Percentiles rank a stretch among this genome's conserved stretches.
These are phyloP conservation scores for Xylaria palmicola DNA, from an alignment of 495 filamentous ascomycete species.

Conservation along the genomic window DNA sequence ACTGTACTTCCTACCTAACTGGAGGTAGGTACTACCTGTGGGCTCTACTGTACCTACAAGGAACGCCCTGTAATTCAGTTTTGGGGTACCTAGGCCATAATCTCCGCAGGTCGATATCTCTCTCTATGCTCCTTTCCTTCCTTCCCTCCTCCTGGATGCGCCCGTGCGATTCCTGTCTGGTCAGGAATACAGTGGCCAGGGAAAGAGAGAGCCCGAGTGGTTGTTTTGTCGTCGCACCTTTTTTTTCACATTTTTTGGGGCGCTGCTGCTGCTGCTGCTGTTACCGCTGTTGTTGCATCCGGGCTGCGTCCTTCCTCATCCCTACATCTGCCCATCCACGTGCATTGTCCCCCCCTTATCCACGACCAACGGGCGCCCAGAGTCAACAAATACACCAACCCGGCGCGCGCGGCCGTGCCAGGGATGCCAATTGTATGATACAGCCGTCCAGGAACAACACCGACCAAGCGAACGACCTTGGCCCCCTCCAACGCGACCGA, in stretches of 20 bases:
- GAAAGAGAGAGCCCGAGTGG: slow-evolving; percentile 12
- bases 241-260: not conserved
- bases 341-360: slow-evolving; percentile 15
- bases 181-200: slow-evolving; percentile 5
- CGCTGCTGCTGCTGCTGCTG: not conserved
- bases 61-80: not conserved
- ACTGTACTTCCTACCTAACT: not conserved
- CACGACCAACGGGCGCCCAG: slow-evolving; percentile 12
- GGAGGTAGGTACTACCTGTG: too few species aligned
- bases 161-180: slow-evolving; percentile 11
- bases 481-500: slow-evolving; percentile 11
- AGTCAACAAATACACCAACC: slow-evolving; percentile 6
- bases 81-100: not conserved
- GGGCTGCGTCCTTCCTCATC: slow-evolving; percentile 2
- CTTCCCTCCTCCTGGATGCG: not conserved
- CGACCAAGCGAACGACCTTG: slow-evolving; percentile 8
- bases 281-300: slow-evolving; percentile 1
- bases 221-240: slow-evolving; percentile 13
- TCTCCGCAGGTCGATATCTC: slow-evolving; percentile 6
- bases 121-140: not conserved
- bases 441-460: not conserved
- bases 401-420: not conserved
- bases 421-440: not conserved
- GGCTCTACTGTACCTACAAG: not conserved
- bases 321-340: not conserved